Evolutionary conservation across 176 grass and related monocot species (phyloP), one percentile per base, ranked within the genome.

Genomic region (Cenchrus purpureus): DNA sequence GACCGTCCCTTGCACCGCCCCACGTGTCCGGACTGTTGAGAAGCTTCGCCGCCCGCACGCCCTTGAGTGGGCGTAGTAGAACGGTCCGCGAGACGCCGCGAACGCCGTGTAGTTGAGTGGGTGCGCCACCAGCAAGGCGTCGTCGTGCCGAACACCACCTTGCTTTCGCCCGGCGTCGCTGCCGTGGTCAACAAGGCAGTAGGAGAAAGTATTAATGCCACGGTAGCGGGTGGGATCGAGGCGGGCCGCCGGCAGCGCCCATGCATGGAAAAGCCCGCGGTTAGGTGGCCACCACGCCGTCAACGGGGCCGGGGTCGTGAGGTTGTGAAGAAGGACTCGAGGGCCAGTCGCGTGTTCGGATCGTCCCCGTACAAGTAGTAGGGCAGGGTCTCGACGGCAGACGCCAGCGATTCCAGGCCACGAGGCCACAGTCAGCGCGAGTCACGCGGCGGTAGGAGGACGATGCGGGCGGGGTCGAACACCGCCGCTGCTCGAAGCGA

Each of bases 311-410:
- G 86, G 12, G 8, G 81, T 45, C 0, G 97, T 99, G 54, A 99
- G 91, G 85, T 99, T 99, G 28, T 86, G 7, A 90, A 92, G 91
- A 99, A 96, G 12, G 97, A 81, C 84, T 99, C 97, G 3, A 94
- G 61, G 0, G 93, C 93, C 31, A 99, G 86, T 99, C 91, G 45
- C 17, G 93, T 99, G 88, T 99, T 99, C 0, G 97, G 96, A n/a
- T 63, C 81, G 93, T 99, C 97, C 14, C 97, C 97, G 69, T 96
- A 99, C 97, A 93, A 99, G 88, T 99, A 99, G 86, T 88, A 96
- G 78, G n/a, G n/a, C n/a, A n/a, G n/a, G n/a, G n/a, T n/a, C n/a
- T n/a, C n/a, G n/a, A n/a, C n/a, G n/a, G n/a, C n/a, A n/a, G n/a
- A n/a, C n/a, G n/a, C n/a, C n/a, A n/a, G n/a, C n/a, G n/a, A 40